Evolutionary conservation across 495 filamentous ascomycete genomes (phyloP), one percentile per base, ranked within the genome.

Genomic region (Elaphomyces granulatus): DNA sequence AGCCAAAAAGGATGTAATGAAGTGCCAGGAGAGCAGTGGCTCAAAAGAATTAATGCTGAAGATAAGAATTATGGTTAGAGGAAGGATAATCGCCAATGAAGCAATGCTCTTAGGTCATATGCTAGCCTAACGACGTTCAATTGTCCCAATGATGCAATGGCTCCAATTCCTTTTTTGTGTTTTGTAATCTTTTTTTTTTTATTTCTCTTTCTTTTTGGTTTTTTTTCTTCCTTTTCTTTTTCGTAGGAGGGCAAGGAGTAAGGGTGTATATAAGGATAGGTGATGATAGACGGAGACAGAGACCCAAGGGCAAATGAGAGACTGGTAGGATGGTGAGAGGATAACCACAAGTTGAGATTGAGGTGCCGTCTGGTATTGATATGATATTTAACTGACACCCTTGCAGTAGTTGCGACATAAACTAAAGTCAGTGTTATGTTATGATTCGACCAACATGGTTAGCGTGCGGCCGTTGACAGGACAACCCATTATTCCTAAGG

Each of bases 371-470:
- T 50, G 14, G 43, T 33, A 49, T 45, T 43, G 41, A 38, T 52
- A 47, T 41, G 41, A 44, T 15, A 54, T 48, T 50, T 45, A 55
- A 50, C 47, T 51, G 9, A 23, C n/a, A 36, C 3, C 30, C 49
- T 61, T 60, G 50, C 52, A 56, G 53, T 48, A 60, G 48, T 50
- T 55, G 55, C 54, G 56, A 59, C 57, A 58, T 58, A 58, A 55
- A 46, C 48, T 56, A n/a, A 41, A 52, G 35, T 49, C 42, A 36
- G 54, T 63, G 61, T 62, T 63, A 54, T 64, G 61, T 61, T 66
- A 49, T 64, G 57, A 40, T 60, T 42, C 15, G 1, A 55, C 51
- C 9, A 9, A 42, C 51, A 20, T 15, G 56, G 64, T 44, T 64
- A 66, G 64, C 37, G 50, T 15, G 4, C 6, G 3, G 1, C 15